Conservation (phyloP, 768 basidiomycete species). For the Auricularia auricula-judae region DNA sequence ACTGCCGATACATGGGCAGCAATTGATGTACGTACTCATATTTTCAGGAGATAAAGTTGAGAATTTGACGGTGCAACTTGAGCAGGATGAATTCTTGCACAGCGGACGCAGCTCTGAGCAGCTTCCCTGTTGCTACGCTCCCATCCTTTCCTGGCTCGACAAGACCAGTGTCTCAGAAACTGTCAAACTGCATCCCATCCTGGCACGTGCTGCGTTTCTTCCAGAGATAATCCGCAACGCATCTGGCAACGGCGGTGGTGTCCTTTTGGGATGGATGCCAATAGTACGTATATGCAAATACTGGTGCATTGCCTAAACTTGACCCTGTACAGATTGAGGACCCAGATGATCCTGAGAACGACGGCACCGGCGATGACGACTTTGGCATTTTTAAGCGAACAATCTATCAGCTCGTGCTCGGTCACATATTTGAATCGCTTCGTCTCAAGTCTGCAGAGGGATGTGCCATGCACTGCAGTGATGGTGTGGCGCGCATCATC, state of each 20-base stretch:
- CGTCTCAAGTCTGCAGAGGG: conserved; percentile 13
- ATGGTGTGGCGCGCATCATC: conserved; percentile 13
- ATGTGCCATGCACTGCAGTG: conserved; percentile 15
- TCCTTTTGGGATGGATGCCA: conserved; percentile 21
- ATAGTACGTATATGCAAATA: conserved; percentile 9
- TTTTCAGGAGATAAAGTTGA: too few species aligned
- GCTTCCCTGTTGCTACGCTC: too few species aligned
- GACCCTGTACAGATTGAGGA: conserved; percentile 13
- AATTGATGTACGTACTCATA: too few species aligned
- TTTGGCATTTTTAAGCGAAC: conserved; percentile 20
- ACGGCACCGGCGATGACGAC: conserved; percentile 11
- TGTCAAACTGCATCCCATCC: conserved; percentile 20
- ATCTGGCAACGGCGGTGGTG: conserved; percentile 23
- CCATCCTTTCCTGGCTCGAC: too few species aligned
- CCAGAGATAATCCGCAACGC: conserved; percentile 19
- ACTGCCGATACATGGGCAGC: too few species aligned
- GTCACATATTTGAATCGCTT: conserved; percentile 13
- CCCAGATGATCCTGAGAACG: conserved; percentile 15
- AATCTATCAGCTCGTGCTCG: conserved; percentile 20
- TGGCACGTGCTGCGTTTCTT: conserved; percentile 16
- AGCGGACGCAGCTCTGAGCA: too few species aligned
- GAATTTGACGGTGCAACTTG: too few species aligned
- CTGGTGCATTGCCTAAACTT: not conserved
- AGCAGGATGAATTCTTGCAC: too few species aligned
- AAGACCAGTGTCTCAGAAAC: too few species aligned